Percentiles rank a stretch among this genome's conserved stretches.
Evolutionary conservation across 176 grass and related monocot species (phyloP).

Genomic region (Ampelocalamus luodianensis): DNA sequence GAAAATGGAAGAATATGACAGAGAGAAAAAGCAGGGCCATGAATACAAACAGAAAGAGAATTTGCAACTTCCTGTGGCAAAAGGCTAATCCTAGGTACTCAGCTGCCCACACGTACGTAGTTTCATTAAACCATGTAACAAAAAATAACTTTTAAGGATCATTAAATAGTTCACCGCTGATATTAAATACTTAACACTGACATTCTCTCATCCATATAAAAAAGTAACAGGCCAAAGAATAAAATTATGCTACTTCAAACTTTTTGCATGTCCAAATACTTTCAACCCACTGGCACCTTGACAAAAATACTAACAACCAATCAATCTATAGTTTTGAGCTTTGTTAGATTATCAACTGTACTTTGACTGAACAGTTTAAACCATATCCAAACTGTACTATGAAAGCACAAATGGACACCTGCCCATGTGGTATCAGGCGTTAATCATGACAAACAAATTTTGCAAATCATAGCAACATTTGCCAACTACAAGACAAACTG

Average conservation of each 20-base stretch:
- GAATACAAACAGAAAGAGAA: neutral
- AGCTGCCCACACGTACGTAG: neutral
- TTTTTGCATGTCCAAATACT: neutral
- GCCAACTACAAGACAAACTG: neutral
- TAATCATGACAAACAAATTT: neutral
- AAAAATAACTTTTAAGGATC: neutral
- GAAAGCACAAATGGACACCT: constrained; percentile 1
- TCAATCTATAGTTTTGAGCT: neutral
- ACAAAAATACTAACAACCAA: neutral
- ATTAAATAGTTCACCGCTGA: neutral
- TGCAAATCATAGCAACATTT: neutral
- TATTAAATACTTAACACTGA: neutral
- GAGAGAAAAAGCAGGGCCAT: neutral
- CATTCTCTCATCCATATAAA: neutral
- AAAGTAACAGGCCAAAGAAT: neutral
- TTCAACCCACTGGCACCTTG: neutral
- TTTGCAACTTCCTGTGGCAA: neutral
- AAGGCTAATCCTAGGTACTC: neutral
- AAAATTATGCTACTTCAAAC: neutral
- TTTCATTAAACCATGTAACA: neutral
- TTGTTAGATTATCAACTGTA: constrained; percentile 7
- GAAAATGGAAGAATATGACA: neutral
- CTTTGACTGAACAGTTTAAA: neutral
- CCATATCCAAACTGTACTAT: neutral
- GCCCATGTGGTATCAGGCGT: neutral